Evolutionary conservation across 2,329 filamentous ascomycete genomes (phyloP).

Genomic region (Alternaria longipes): DNA sequence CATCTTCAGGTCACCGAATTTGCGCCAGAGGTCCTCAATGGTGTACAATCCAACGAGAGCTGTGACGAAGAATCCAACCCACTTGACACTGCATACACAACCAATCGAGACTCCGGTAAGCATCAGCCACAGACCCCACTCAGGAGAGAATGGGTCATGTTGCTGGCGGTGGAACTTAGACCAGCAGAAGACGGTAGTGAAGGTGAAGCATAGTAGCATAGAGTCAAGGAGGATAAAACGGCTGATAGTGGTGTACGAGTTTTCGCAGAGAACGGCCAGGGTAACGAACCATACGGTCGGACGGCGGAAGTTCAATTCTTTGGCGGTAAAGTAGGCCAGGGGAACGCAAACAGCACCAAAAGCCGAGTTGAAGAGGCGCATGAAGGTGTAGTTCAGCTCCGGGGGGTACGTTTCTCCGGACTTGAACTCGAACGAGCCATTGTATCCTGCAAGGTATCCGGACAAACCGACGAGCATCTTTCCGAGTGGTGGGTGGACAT

Average conservation of each 20-base stretch:
- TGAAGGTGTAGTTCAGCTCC: conserved; percentile 96
- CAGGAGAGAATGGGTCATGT: conserved; percentile 82
- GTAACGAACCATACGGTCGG: conserved; percentile 94
- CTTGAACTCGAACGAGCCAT: conserved; percentile 99
- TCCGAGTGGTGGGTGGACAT: conserved; percentile 93
- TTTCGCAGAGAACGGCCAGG: conserved; percentile 97
- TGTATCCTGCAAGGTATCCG: conserved; percentile 95
- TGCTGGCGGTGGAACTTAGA: conserved; percentile 93
- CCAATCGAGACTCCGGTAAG: conserved; percentile 95
- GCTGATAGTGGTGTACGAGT: conserved; percentile 99
- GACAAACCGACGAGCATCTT: conserved; percentile 99
- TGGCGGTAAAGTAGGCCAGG: conserved; percentile 93
- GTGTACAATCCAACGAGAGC: conserved; percentile 96
- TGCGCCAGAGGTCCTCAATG: conserved; percentile 95
- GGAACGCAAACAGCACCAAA: conserved; percentile 94
- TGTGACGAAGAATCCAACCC: conserved; percentile 95
- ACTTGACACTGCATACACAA: conserved; percentile 98
- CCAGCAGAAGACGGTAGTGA: conserved; percentile 96
- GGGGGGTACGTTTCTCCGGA: conserved; percentile 94
- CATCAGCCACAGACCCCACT: conserved; percentile 96
- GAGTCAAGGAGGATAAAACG: conserved; percentile 98
- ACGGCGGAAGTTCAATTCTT: conserved; percentile 84
- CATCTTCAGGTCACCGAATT: conserved; percentile 95
- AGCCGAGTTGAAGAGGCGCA: conserved; percentile 96
- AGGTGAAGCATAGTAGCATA: conserved; percentile 99